Base-by-base conservation (phyloP, 768 basidiomycete genomes). In the Scleroderma citrinum region DNA sequence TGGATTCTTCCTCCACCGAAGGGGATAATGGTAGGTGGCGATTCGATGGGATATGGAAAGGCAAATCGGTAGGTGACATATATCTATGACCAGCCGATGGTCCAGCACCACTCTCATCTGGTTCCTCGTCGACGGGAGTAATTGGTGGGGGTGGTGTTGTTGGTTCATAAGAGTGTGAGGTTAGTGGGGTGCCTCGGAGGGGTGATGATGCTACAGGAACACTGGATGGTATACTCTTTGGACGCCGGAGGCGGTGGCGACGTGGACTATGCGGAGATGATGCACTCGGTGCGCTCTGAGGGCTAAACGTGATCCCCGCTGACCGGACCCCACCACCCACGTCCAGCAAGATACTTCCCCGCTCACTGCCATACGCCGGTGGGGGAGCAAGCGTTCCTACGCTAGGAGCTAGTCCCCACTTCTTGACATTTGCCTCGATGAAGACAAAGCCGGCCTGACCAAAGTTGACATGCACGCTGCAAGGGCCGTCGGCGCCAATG, bases 341-440 rank as follows among this genome's bases (percentile, higher is more conserved):
- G 66, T 96, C 93, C 2, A 99, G 76, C 8, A 99, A 74, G 50
- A 99, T 97, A 62, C 92, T 95, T 7, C 95, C 96, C 11, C 93
- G 79, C 66, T 99, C 96, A 59, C 89, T 92, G 16, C 96, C 96
- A 67, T 98, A 98, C 1, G 96, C 94, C 5, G 96, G 96, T 24
- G 96, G 96, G 14, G 96, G 96, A 2, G 95, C 95, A 10, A 98
- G 77, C 0, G 96, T 98, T 41, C 96, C 96, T 13, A 94, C 86
- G 64, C 93, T 96, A 7, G 96, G 96, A 30, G 96, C 96, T 29
- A 98, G 70, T 16, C 96, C 96, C 96, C 96, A 99, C 66, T 97
- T 98, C 78, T 99, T 99, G 54, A 99, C 96, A 63, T 99, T 97
- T 30, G 96, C 96, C 70, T 99, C 96, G 60, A 99, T 97, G 59